Evolutionary conservation across 129 eudicot genomes (phyloP).

Genomic region (Heracleum sosnowskyi): DNA sequence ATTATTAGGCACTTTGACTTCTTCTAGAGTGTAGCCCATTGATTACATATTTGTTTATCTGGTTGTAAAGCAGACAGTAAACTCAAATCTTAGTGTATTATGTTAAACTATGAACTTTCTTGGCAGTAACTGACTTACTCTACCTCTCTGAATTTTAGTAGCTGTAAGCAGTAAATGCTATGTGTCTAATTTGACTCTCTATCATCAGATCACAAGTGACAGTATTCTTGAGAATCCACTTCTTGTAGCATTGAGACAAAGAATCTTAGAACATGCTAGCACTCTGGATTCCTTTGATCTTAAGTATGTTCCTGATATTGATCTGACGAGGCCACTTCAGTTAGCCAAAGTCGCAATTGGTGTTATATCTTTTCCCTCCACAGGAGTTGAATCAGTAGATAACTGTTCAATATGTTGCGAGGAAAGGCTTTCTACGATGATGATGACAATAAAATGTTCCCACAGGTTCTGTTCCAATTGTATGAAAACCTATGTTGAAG

Average conservation of each 20-base stretch:
- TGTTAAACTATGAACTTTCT: neutral
- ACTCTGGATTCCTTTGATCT: conserved; percentile 49
- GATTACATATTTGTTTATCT: neutral
- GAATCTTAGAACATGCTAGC: conserved; percentile 53
- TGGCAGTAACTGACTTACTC: neutral
- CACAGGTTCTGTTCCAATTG: conserved; percentile 91
- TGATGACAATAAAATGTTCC: conserved; percentile 65
- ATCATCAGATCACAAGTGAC: conserved; percentile 42
- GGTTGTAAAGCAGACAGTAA: neutral
- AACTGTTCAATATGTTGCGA: conserved; percentile 65
- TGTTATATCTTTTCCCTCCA: conserved; percentile 34
- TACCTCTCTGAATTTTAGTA: neutral
- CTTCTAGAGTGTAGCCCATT: neutral
- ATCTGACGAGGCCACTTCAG: conserved; percentile 40
- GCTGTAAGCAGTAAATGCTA: conserved; percentile 11
- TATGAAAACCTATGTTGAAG: conserved; percentile 71
- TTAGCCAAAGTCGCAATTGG: conserved; percentile 86
- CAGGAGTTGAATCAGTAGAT: conserved; percentile 31
- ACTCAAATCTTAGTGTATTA: neutral
- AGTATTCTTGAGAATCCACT: conserved; percentile 57
- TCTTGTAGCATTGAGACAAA: conserved; percentile 54
- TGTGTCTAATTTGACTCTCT: conserved; percentile 11
- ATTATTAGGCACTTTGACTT: neutral
- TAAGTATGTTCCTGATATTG: conserved; percentile 35
- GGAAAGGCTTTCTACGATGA: conserved; percentile 58